Evolutionary conservation across 192 early-diverging fungal genomes (phyloP), one percentile per base, ranked within the genome.

Genomic region (Mortierella alpina): DNA sequence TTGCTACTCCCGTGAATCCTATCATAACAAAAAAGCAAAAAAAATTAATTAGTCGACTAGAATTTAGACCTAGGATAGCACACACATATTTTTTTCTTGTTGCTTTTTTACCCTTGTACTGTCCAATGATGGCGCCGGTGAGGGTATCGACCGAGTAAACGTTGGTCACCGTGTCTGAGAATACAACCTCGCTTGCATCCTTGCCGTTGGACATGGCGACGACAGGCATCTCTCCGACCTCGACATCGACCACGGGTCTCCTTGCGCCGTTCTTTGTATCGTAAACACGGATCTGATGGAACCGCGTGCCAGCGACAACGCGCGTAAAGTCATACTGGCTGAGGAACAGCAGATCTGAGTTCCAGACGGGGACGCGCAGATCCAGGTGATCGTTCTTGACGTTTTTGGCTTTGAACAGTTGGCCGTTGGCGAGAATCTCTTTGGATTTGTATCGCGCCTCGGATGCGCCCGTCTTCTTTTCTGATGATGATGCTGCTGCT

Each of bases 271-370:
- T 67, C 73, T 86, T 90, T 4, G 86, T 88, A 72, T 98, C 93
- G 80, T 98, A 98, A n/a, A 96, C 76, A 54, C 96, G 88, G 67
- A 96, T 92, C 84, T 93, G 92, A 63, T 88, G 84, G 75, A 92
- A 77, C 54, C 91, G 89, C 0, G 96, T 95, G 10, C 88, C 89
- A 20, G 91, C 87, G 20, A 89, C 91, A 40, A 98, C 58, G 20
- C 83, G 63, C 7, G 86, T 85, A 4, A 69, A 70, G 41, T 90
- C 87, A n/a, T 76, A 75, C 59, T 87, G 86, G 75, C 66, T 84
- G 41, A 93, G 54, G 73, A 94, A 98, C 77, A 89, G 86, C 41
- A 97, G 66, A 73, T 96, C 92, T 2, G 94, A 95, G 60, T 96
- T 90, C 93, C 96, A 96, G 14, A 98, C 91, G 7, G 94, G 94